Evolutionary conservation across 139 green algal genomes (phyloP), one percentile per base, ranked within the genome.

Genomic region (Zygnema circumcarinatum): DNA sequence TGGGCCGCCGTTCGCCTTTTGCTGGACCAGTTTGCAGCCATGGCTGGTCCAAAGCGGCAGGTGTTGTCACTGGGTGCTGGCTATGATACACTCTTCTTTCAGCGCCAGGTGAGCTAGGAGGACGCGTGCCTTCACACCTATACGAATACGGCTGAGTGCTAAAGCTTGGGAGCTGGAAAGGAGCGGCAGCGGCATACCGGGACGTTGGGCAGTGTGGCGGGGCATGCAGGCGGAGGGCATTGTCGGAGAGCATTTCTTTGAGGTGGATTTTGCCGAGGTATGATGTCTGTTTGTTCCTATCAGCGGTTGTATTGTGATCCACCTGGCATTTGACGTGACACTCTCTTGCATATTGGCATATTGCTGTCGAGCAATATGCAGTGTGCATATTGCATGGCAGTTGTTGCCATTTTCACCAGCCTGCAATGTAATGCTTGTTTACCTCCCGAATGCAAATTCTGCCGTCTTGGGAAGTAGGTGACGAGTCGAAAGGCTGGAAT

Each of bases 1-100:
- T 91, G 81, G 87, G 79, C 81, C 3, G 89, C 89, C 38, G 68
- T 92, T 1, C 76, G 89, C n/a, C 36, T 84, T 67, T 38, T 92
- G 0, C 32, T 92, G 29, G 38, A 87, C n/a, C 67, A 89, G 25
- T 92, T 92, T 52, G 25, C 16, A 39, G 29, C 69, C 11, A 78
- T 41, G 35, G 16, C 35, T 25, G 69, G 69, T 3, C 21, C 2
- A 56, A 75, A 67, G n/a, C 83, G 81, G 47, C 89, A 92, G 47
- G 47, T 92, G 2, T 29, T 92, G 38, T 92, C 78, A 35, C 41
- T 92, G 40, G 89, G 89, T 21, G 76, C 89, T 39, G 89, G 89
- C 2, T 92, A 85, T 33, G 89, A 92, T 68, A 92, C 89, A 25
- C 53, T 68, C 68, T 92, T 81, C 85, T 92, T 92, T 53, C 69